Evolutionary conservation across 176 grass and related monocot genomes (phyloP).

Genomic region (Poa pratensis): DNA sequence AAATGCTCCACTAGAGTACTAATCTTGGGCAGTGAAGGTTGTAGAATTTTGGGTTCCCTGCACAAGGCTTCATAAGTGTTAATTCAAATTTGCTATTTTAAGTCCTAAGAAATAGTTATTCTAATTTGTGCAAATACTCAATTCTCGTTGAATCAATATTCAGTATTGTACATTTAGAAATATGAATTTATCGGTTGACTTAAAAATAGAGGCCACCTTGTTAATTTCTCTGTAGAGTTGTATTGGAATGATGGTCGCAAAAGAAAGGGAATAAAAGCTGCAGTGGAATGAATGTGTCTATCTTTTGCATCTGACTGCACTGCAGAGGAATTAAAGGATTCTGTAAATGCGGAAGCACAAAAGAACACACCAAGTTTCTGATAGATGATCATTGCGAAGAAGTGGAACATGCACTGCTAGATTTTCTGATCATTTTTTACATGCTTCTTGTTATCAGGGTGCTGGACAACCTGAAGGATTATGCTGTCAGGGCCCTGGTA

Average conservation of each 20-base stretch:
- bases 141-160: not conserved
- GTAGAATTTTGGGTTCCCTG: not conserved
- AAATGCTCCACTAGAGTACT: conserved; percentile 1
- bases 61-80: not conserved
- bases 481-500: conserved; percentile 89
- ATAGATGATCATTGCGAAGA: not conserved
- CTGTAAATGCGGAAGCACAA: conserved; percentile 12
- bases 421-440: conserved; percentile 24
- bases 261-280: not conserved
- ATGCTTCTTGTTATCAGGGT: conserved; percentile 65
- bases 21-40: not conserved
- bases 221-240: not conserved
- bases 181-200: not conserved
- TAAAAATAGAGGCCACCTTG: not conserved
- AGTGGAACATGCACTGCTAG: not conserved
- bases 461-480: conserved; percentile 97
- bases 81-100: not conserved
- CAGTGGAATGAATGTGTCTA: not conserved
- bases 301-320: conserved; percentile 22
- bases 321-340: not conserved
- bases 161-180: not conserved
- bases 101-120: not conserved
- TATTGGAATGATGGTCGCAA: not conserved
- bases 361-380: conserved; percentile 36
- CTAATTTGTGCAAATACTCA: not conserved